Base-by-base conservation (phyloP, 2,329 filamentous ascomycete species). In the Emydomyces testavorans region DNA sequence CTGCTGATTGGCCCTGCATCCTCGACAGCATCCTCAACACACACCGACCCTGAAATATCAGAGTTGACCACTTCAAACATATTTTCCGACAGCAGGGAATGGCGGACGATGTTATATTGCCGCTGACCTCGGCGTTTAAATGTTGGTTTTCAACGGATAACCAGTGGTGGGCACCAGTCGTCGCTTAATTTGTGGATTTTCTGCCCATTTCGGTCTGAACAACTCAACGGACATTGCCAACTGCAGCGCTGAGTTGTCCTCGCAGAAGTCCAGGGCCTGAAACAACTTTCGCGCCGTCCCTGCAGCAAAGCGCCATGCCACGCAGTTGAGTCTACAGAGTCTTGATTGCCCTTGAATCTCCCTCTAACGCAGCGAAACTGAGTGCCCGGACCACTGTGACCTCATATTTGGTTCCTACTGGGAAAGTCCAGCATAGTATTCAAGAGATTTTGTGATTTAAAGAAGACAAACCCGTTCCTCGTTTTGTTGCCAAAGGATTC, bases 11-110 rank as follows among this genome's bases (percentile, higher is more conserved):
- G 43, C 43, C 24, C 21, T 32, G 24, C 4, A 13, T 8, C 39
- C 39, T n/a, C n/a, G n/a, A n/a, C n/a, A n/a, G 18, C 24, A 15
- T 28, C 28, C 40, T 31, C 24, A 18, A 34, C 15, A 34, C 28
- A 23, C 8, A 13, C 6, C 28, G 37, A n/a, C 13, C 13, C 5
- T 40, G 16, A 24, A 18, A 23, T 8, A 8, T 11, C 13, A 16
- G 8, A 16, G 16, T 15, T 38, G 35, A 23, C 16, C 39, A 26
- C 39, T 41, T 8, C 15, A n/a, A n/a, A n/a, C n/a, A n/a, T 41
- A 31, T 41, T 41, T 41, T 21, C 39, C 26, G 39, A 10, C 39
- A n/a, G n/a, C n/a, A n/a, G n/a, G n/a, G n/a, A 37, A 31, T 26
- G 3, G 3, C 10, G 15, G 13, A 24, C 10, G 15, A 31, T 31